These are phyloP conservation scores for Pezicula carpinea DNA, from an alignment of 2,329 filamentous ascomycete species.

Conservation along the genomic window DNA sequence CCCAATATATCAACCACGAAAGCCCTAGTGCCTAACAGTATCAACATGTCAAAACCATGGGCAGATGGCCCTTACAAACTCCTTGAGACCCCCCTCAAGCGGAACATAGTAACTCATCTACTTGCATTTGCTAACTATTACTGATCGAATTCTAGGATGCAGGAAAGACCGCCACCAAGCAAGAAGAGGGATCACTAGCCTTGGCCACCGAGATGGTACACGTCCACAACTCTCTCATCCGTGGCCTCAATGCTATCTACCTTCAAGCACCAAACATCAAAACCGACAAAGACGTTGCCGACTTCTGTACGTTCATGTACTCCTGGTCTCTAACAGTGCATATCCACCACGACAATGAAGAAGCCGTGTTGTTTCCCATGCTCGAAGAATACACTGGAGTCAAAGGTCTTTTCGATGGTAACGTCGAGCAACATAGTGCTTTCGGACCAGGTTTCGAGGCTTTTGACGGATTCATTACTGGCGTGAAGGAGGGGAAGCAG, in stretches of 20 bases:
- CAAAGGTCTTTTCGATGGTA: conserved; percentile 35
- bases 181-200: conserved; percentile 2
- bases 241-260: conserved; percentile 33
- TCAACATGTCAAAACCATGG: conserved; percentile 16
- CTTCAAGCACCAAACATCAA: conserved; percentile 32
- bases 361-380: conserved; percentile 33
- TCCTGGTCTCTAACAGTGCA: conserved; percentile 29
- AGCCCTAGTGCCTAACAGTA: conserved; percentile 6
- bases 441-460: conserved; percentile 33
- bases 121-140: too few relatives aligned
- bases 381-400: conserved; percentile 32
- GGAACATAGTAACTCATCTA: conserved; percentile 6
- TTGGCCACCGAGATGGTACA: conserved; percentile 30
- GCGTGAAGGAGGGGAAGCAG: conserved; percentile 23
- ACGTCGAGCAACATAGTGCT: conserved; percentile 36
- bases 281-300: conserved; percentile 30
- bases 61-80: conserved; percentile 17
- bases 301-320: conserved; percentile 29
- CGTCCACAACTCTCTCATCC: conserved; percentile 32
- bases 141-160: conserved; percentile 6
- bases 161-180: neutral
- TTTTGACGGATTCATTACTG: conserved; percentile 29
- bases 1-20: too few relatives aligned
- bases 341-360: conserved; percentile 36
- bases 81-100: conserved; percentile 14